These are phyloP conservation scores for Wickerhamiella spandovensis DNA, from an alignment of 805 yeast genomes.

Conservation along the genomic window DNA sequence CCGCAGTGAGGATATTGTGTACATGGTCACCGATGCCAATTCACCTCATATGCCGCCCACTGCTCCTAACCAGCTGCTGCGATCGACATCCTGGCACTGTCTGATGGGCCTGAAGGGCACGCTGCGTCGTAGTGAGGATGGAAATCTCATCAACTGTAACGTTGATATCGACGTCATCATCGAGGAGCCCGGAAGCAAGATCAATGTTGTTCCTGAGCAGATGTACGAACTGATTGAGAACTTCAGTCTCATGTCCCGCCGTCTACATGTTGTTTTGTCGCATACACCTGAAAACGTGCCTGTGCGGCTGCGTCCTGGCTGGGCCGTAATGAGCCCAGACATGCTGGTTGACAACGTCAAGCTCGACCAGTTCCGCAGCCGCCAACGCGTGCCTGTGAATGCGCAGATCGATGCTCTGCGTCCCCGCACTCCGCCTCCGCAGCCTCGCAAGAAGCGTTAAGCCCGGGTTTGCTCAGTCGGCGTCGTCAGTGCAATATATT, in stretches of 20 bases:
- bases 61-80: constrained; percentile 35
- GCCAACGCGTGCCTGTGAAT: constrained; percentile 43
- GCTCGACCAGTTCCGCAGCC: constrained; percentile 28
- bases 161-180: constrained; percentile 78
- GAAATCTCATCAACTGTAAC: constrained; percentile 79
- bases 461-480: not conserved
- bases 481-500: too few species aligned
- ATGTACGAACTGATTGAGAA: constrained; percentile 78
- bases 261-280: constrained; percentile 76
- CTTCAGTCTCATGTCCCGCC: constrained; percentile 66
- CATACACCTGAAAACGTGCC: constrained; percentile 43
- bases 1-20: constrained; percentile 79
- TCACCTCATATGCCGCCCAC: constrained; percentile 51
- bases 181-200: constrained; percentile 30
- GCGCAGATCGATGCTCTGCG: constrained; percentile 66
- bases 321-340: constrained; percentile 87
- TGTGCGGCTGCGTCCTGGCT: constrained; percentile 63
- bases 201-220: constrained; percentile 50
- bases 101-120: constrained; percentile 98
- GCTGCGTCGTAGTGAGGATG: constrained; percentile 71
- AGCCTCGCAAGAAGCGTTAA: not conserved
- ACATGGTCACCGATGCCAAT: constrained; percentile 52
- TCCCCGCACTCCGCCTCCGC: constrained; percentile 60
- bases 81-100: constrained; percentile 76
- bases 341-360: constrained; percentile 58